Base-by-base conservation (phyloP, 495 filamentous ascomycete genomes). In the Terfezia boudieri region DNA sequence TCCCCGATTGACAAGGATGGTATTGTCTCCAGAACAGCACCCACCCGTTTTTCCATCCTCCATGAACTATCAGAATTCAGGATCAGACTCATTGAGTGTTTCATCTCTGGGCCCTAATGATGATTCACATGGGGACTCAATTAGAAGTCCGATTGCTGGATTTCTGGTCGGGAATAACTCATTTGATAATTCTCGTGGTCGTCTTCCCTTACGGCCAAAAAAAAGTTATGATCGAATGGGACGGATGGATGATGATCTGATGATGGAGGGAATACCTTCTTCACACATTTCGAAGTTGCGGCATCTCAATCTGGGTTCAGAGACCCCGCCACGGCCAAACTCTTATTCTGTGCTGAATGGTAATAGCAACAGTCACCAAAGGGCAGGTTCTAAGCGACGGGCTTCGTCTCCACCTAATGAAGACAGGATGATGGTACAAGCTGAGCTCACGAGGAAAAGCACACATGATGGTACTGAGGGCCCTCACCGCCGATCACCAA, bases 401-500 rank as follows among this genome's bases (percentile, higher is more conserved):
- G 62, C 62, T 37, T 64, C 62, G 6, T 64, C 62, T 6, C 62
- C 62, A 8, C 61, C 62, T 9, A 59, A 61, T 55, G 62, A 64
- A 8, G 61, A 64, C 46, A 56, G 46, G 8, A 53, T 55, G 51
- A 22, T 51, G 23, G 60, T 56, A 17, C 58, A 50, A 36, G 58
- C 54, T n/a, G 62, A 64, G 14, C 58, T 61, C 11, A 64, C 55
- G 37, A 64, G 60, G 52, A 64, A 64, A 50, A 14, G 12, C 17
- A 46, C 12, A 14, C 22, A 20, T 51, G 49, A 51, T 12, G 49
- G 49, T 12, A 20, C 14, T 23, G 49, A 32, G 12, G 49, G 1
- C 6, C n/a, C n/a, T 16, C n/a, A 51, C 4, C n/a, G 49, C 11
- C 49, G 49, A 51, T 51, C 49, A 26, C 49, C 49, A 20, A 23